Percentiles rank a stretch among this genome's conserved stretches.
Conservation (phyloP, 2,329 filamentous ascomycete species). For the Parastagonospora nodorum region DNA sequence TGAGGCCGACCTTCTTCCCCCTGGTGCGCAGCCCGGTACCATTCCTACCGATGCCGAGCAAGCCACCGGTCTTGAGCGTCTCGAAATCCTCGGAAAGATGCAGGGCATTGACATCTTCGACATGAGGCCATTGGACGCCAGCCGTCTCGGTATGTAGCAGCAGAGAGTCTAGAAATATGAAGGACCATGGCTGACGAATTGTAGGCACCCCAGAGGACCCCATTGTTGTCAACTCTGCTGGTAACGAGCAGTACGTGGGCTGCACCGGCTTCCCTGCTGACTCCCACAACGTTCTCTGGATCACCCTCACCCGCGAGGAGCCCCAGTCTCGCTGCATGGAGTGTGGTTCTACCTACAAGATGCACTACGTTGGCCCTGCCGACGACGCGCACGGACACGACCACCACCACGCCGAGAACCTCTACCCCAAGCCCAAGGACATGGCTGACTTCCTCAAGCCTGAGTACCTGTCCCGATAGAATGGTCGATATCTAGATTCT, state of each 20-base stretch:
- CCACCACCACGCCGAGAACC: conserved; percentile 56
- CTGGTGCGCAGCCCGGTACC: conserved; percentile 80
- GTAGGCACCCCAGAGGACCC: conserved; percentile 83
- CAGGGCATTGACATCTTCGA: conserved; percentile 98
- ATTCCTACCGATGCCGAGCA: conserved; percentile 95
- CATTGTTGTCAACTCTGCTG: conserved; percentile 86
- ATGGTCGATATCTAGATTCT: conserved; percentile 13
- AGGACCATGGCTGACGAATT: conserved; percentile 16
- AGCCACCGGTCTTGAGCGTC: conserved; percentile 94
- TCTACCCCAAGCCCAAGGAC: conserved; percentile 78
- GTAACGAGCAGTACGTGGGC: conserved; percentile 94
- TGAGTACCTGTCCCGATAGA: conserved; percentile 76
- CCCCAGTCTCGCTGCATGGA: conserved; percentile 94
- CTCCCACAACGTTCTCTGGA: conserved; percentile 89
- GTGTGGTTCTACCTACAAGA: conserved; percentile 96
- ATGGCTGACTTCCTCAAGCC: conserved; percentile 96
- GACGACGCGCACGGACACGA: conserved; percentile 71
- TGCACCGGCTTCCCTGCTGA: conserved; percentile 95
- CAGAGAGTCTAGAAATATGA: conserved; percentile 3
- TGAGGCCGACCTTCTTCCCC: conserved; percentile 81
- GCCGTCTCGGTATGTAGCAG: conserved; percentile 72
- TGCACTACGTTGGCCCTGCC: conserved; percentile 89
- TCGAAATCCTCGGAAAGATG: conserved; percentile 99
- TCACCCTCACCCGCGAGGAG: conserved; percentile 85
- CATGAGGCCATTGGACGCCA: conserved; percentile 94